Base-by-base conservation (phyloP, 345 rosid genomes). In the Eucalyptus sideroxylon region DNA sequence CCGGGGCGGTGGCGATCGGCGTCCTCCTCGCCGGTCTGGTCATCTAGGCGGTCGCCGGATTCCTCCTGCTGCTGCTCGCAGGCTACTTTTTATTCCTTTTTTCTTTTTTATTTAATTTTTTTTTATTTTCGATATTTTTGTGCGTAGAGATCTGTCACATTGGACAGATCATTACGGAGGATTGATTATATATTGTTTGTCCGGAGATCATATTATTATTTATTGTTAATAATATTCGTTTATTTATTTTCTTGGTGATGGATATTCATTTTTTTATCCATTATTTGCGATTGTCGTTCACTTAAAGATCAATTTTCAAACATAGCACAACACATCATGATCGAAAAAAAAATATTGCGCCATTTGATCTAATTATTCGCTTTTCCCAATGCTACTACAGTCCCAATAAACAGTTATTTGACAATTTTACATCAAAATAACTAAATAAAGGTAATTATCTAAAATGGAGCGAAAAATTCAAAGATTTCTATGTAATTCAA, bases 21-120 rank as follows among this genome's bases (percentile, higher is more conserved):
- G 49, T 89, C 16, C 21, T 88, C 16, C 88, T 88, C 12, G 93
- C 90, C 85, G 91, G 88, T 72, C 55, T 90, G 49, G 88, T 89
- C 12, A 47, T 80, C 34, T 93, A 88, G 88, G 89, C 37, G 72
- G 31, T 65, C 72, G 72, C 72, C 72, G 72, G 49, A 87, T 87
- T 47, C 30, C 11, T 15, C 15, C 45, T 8, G 50, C 30, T 7
- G 44, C 67, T 26, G 7, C 16, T 60, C 34, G 13, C 11, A 4
- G 31, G 9, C 87, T 85, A 9, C 31, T 47, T 6, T 85, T 85
- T 47, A 11, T 59, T 16, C 1, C 6, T 10, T 86, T 51, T 21
- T 11, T 0, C 1, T 7, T 27, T 31, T 87, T 13, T 16, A 26
- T 16, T 11, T 55, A 3, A 86, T 85, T 62, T 62, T 60, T 26